These are phyloP conservation scores for Penicillium decumbens DNA, from an alignment of 2,329 filamentous ascomycete genomes.

Conservation along the genomic window DNA sequence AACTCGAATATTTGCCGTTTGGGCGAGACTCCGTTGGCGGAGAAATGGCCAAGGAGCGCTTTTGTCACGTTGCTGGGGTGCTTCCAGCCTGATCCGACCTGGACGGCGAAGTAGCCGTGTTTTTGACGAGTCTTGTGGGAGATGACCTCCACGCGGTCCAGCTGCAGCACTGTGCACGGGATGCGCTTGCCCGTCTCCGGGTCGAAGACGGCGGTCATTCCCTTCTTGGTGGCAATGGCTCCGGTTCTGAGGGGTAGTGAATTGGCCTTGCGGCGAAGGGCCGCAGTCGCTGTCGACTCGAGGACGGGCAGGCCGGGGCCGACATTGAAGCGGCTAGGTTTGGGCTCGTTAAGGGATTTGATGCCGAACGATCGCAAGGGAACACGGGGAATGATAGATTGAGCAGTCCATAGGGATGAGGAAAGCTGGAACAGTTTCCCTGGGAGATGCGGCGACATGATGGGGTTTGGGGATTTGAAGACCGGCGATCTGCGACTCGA, in stretches of 20 bases:
- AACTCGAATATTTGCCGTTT: slow-evolving; percentile 86
- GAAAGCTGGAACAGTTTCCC: slow-evolving; percentile 32
- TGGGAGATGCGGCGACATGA: slow-evolving; percentile 36
- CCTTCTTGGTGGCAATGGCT: slow-evolving; percentile 82
- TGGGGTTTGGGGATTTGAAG: slow-evolving; percentile 8
- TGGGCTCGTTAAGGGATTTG: slow-evolving; percentile 54
- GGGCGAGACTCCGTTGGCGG: slow-evolving; percentile 72
- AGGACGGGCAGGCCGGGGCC: slow-evolving; percentile 50
- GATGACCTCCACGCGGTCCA: slow-evolving; percentile 87
- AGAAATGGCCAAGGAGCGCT: slow-evolving; percentile 82
- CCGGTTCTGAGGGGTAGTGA: slow-evolving; percentile 68
- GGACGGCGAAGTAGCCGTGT: slow-evolving; percentile 92
- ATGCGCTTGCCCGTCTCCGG: slow-evolving; percentile 68
- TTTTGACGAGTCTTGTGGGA: slow-evolving; percentile 73
- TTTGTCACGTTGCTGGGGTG: slow-evolving; percentile 71
- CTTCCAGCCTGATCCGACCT: slow-evolving; percentile 74
- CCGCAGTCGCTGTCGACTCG: slow-evolving; percentile 54
- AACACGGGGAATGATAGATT: slow-evolving; percentile 21
- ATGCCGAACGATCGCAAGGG: slow-evolving; percentile 48
- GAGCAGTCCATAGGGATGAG: slow-evolving; percentile 22
- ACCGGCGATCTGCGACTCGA: slow-evolving; percentile 3
- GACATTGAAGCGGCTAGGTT: slow-evolving; percentile 52
- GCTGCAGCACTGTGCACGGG: slow-evolving; percentile 85
- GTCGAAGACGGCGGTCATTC: slow-evolving; percentile 90
- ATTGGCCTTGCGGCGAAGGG: slow-evolving; percentile 54